Conservation (phyloP, 2,329 filamentous ascomycete genomes). For the Hypoxylon rubiginosum region DNA sequence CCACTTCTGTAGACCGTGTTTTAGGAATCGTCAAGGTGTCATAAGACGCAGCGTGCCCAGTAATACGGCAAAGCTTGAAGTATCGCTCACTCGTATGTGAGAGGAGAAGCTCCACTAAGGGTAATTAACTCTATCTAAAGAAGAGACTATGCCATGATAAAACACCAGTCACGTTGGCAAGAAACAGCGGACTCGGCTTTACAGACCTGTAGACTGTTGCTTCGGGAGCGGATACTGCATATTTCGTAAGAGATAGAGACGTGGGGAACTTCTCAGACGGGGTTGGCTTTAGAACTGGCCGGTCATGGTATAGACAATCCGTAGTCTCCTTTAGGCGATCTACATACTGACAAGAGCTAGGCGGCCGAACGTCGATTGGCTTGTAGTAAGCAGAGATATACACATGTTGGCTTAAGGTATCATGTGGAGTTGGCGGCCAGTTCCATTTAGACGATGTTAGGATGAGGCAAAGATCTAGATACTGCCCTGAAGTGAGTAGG, state of each 20-base stretch:
- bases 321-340: background rate
- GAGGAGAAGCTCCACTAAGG: no score
- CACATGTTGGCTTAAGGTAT: background rate
- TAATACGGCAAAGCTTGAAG: background rate
- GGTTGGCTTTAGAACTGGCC: background rate
- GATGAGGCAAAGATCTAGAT: background rate
- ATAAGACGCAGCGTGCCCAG: background rate
- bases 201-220: background rate
- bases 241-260: background rate
- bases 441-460: background rate
- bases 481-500: background rate
- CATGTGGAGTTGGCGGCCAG: background rate
- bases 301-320: background rate
- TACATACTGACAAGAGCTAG: constrained; percentile 8
- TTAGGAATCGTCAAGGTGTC: background rate
- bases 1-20: background rate
- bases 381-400: constrained; percentile 16
- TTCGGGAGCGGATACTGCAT: background rate
- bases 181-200: background rate
- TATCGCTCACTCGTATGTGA: no score
- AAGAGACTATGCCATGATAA: background rate
- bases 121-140: background rate
- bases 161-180: background rate
- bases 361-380: background rate
- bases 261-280: background rate